phyloP scores from a whole-genome alignment of 495 filamentous ascomycete genomes.

The Neurospora sp. region DNA sequence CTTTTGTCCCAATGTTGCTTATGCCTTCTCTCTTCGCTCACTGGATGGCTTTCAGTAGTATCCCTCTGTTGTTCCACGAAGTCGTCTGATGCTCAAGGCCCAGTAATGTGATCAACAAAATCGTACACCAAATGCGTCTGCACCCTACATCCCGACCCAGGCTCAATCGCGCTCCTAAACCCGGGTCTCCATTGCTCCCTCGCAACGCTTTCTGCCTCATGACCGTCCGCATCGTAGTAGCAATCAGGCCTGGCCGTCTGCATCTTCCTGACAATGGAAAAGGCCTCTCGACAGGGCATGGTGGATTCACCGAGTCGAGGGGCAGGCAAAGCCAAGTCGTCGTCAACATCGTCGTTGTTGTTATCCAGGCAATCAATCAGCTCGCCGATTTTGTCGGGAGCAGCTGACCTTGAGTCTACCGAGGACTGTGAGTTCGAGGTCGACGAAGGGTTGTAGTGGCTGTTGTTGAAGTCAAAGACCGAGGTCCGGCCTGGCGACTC shows the following conservation, averaged over 20 bases:
- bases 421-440: background rate
- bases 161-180: constrained; percentile 11
- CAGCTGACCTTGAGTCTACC: background rate
- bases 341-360: background rate
- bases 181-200: constrained; percentile 15
- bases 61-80: background rate
- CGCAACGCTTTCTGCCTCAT: background rate
- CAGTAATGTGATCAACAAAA: constrained; percentile 11
- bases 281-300: constrained; percentile 18
- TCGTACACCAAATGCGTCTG: constrained; percentile 20
- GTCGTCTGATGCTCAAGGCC: background rate
- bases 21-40: no score
- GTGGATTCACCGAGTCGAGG: constrained; percentile 17
- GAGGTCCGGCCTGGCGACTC: background rate
- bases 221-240: constrained; percentile 3
- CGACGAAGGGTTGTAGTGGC: background rate
- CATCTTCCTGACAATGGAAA: constrained; percentile 9
- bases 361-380: background rate
- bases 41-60: no score
- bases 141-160: constrained; percentile 16
- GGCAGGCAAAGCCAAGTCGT: constrained; percentile 9
- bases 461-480: background rate
- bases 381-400: background rate
- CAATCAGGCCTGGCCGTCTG: constrained; percentile 6
- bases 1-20: no score